These are phyloP conservation scores for Pseudogymnoascus sp. DNA, from an alignment of 2,329 filamentous ascomycete genomes.

Conservation along the genomic window DNA sequence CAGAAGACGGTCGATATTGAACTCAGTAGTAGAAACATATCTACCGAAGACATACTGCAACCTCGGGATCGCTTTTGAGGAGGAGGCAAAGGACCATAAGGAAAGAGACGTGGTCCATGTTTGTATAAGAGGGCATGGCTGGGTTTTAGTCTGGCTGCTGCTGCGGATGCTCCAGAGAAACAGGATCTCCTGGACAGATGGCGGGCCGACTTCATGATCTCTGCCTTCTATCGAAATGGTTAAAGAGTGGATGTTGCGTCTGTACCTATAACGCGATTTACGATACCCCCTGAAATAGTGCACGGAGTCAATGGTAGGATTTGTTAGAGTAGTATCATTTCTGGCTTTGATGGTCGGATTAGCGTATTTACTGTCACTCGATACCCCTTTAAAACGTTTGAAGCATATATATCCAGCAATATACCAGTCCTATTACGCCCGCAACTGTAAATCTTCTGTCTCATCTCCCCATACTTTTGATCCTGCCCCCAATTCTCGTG, in stretches of 20 bases:
- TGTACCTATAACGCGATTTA: neutral
- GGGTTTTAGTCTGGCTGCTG: neutral
- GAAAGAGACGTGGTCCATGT: neutral
- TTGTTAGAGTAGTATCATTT: neutral
- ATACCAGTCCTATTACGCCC: neutral
- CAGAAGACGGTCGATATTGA: conserved; percentile 11
- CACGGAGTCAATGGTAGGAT: neutral
- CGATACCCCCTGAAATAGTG: neutral
- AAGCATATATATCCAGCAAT: neutral
- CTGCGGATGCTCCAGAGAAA: neutral
- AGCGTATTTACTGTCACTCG: neutral
- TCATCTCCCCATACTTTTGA: neutral
- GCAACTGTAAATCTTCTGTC: neutral
- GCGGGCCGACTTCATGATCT: neutral
- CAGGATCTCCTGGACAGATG: neutral
- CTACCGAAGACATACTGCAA: neutral
- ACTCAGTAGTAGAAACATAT: conserved; percentile 3
- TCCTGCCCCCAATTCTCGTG: neutral
- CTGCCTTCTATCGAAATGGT: neutral
- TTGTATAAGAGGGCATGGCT: neutral
- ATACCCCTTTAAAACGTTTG: neutral
- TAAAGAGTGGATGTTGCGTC: neutral
- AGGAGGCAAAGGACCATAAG: neutral
- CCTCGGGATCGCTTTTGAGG: neutral
- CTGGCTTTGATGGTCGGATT: neutral